Evolutionary conservation across 2,329 filamentous ascomycete species (phyloP).

Genomic region (Orbilia blumenaviensis): DNA sequence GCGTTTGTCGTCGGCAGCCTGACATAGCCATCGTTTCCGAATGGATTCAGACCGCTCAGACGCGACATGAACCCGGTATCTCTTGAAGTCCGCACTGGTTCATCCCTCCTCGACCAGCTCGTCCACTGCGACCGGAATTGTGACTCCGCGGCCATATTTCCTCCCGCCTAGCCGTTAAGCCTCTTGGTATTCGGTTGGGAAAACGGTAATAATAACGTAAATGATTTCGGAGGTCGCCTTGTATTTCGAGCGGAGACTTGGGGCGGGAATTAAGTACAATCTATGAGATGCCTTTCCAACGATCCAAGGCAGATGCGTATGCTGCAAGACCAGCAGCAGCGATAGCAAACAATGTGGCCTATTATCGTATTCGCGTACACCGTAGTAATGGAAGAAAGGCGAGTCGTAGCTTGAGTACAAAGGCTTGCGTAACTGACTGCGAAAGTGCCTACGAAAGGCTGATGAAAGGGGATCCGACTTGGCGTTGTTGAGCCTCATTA

Average conservation of each 20-base stretch:
- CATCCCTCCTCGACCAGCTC: constrained; percentile 89
- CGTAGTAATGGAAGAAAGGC: constrained; percentile 18
- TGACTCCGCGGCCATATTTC: constrained; percentile 80
- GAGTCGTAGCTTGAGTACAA: neutral
- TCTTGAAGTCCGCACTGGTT: constrained; percentile 76
- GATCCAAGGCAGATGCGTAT: neutral
- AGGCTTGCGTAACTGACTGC: constrained; percentile 51
- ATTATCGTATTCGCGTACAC: constrained; percentile 33
- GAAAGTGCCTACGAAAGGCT: constrained; percentile 39
- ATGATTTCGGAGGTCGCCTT: constrained; percentile 34
- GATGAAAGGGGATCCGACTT: constrained; percentile 43
- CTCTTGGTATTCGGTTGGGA: constrained; percentile 20
- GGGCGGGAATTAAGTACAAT: neutral
- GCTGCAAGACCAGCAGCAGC: constrained; percentile 9
- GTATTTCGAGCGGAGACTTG: constrained; percentile 15
- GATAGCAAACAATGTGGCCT: neutral
- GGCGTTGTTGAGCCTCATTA: constrained; percentile 42
- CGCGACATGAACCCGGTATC: constrained; percentile 75
- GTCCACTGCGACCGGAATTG: constrained; percentile 73
- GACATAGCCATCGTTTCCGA: constrained; percentile 85
- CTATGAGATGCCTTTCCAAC: neutral
- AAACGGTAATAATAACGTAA: neutral
- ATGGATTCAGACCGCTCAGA: constrained; percentile 86
- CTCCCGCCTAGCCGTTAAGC: constrained; percentile 37
- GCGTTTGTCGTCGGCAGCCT: constrained; percentile 83